Evolutionary conservation across 1,284 basidiomycete species (phyloP).

Genomic region (Ganoderma leucocontextum): DNA sequence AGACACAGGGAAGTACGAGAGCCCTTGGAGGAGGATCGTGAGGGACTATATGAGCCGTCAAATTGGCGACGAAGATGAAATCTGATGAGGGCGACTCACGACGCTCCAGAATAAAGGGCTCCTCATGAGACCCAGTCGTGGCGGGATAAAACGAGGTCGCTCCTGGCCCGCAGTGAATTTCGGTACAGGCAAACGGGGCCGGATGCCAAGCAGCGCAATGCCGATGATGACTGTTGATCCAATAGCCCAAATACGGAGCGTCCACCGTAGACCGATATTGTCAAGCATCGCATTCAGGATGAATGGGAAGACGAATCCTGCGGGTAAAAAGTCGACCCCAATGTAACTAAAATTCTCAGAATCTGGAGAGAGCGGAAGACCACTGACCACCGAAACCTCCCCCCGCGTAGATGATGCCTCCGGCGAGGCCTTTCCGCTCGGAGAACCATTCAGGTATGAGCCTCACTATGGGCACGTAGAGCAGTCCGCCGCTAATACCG

Average conservation of each 20-base stretch:
- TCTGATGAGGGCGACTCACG: conserved; percentile 25
- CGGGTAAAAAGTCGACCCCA: neutral
- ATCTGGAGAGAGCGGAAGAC: too few species aligned
- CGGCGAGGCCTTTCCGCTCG: conserved; percentile 37
- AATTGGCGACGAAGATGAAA: neutral
- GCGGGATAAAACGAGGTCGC: conserved; percentile 36
- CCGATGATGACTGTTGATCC: conserved; percentile 31
- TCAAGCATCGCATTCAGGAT: conserved; percentile 34
- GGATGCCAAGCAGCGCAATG: conserved; percentile 36
- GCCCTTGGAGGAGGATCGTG: conserved; percentile 36
- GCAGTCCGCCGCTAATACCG: conserved; percentile 37
- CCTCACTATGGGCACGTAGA: conserved; percentile 37
- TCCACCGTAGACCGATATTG: conserved; percentile 40
- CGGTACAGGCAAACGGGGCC: conserved; percentile 37
- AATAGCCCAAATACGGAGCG: conserved; percentile 37
- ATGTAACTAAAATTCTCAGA: neutral
- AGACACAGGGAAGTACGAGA: conserved; percentile 42
- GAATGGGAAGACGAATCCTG: conserved; percentile 41
- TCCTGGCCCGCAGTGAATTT: conserved; percentile 32
- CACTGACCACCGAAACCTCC: conserved; percentile 39
- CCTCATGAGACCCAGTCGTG: conserved; percentile 37
- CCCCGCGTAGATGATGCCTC: conserved; percentile 41
- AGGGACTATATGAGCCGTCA: conserved; percentile 28
- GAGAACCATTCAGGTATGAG: conserved; percentile 37
- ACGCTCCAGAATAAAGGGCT: conserved; percentile 38